Base-by-base conservation (phyloP, 2,329 filamentous ascomycete species). In the Diaporthe citrichinensis region DNA sequence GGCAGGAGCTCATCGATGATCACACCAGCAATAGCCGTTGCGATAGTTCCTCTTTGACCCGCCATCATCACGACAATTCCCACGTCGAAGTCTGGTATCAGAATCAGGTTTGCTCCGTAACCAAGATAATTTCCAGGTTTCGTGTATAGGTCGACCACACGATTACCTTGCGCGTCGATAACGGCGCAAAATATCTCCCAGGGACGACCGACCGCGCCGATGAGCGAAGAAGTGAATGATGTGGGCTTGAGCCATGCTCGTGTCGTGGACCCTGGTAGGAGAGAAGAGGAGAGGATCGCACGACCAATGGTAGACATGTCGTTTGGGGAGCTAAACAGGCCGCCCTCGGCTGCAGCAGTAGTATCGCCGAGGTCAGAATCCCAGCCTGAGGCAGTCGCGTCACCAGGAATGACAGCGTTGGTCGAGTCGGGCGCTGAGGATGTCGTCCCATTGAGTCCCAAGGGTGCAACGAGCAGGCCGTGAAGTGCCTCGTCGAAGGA, bases 211-310 rank as follows among this genome's bases (percentile, higher is more conserved):
- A 59, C 31, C 5, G 57, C 57, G 20, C 31, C 57, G 15, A n/a
- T 6, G 3, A 36, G 57, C 10, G 57, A 59, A 2, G 57, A 59
- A 2, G 57, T 59, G 31, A 59, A 59, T 14, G 57, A 36, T 8
- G 57, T 36, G 9, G 57, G 57, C 57, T 59, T 36, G 20, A 59
- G 34, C 57, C 57, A 59, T n/a, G 57, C 57, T 4, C 57, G 57
- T 12, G 57, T 59, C 10, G 31, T 59, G 9, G 57, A 36, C 17
- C 57, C 10, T 23, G 57, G 31, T 6, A 59, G 31, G 4, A 59
- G 57, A 7, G 57, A 36, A n/a, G 57, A 59, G 4, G 57, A 59
- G 9, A 59, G 57, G 10, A 59, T 39, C 9, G 57, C 57, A 8
- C 57, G 57, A 8, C 57, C 57, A 14, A 59, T 59, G 23, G 57